Percentiles rank a stretch among this genome's conserved stretches.
Evolutionary conservation across 805 yeast genomes (phyloP).

Genomic region (Candida insectorum): DNA sequence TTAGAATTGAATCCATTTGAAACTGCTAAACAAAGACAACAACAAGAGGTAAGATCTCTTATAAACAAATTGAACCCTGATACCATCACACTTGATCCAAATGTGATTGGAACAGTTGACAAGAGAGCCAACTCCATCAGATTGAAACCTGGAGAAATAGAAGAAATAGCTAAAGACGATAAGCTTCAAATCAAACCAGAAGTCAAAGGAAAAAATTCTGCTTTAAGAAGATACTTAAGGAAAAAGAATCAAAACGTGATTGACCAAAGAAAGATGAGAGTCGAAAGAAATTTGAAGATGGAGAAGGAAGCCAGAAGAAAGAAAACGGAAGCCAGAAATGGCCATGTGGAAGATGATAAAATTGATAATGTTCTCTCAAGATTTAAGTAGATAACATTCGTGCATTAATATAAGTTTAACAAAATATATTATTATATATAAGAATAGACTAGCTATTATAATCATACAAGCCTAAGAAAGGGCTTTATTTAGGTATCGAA

Average conservation of each 20-base stretch:
- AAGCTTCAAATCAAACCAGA: slow-evolving; percentile 64
- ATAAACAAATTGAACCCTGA: slow-evolving; percentile 89
- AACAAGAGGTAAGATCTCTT: slow-evolving; percentile 80
- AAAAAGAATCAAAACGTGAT: slow-evolving; percentile 82
- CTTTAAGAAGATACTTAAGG: slow-evolving; percentile 73
- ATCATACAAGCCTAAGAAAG: no score
- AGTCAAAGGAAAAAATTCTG: slow-evolving; percentile 77
- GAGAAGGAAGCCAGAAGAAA: slow-evolving; percentile 71
- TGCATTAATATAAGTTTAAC: no score
- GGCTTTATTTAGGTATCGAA: no score
- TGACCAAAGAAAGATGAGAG: slow-evolving; percentile 76
- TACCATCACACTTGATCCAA: slow-evolving; percentile 88
- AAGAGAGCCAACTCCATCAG: slow-evolving; percentile 62
- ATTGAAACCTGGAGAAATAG: slow-evolving; percentile 56
- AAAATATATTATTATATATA: no score
- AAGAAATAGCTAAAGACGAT: slow-evolving; percentile 36
- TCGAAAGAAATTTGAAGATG: slow-evolving; percentile 66
- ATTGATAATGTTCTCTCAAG: slow-evolving; percentile 49
- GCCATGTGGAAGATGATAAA: slow-evolving; percentile 50
- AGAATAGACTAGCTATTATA: no score
- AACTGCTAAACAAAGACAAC: slow-evolving; percentile 88
- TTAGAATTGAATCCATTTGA: slow-evolving; percentile 91
- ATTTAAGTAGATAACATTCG: slow-evolving; percentile 29
- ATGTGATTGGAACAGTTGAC: slow-evolving; percentile 79
- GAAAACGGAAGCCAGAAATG: slow-evolving; percentile 40